Evolutionary conservation across 1,284 basidiomycete genomes (phyloP), one percentile per base, ranked within the genome.

Genomic region (Fomitopsis palustris): DNA sequence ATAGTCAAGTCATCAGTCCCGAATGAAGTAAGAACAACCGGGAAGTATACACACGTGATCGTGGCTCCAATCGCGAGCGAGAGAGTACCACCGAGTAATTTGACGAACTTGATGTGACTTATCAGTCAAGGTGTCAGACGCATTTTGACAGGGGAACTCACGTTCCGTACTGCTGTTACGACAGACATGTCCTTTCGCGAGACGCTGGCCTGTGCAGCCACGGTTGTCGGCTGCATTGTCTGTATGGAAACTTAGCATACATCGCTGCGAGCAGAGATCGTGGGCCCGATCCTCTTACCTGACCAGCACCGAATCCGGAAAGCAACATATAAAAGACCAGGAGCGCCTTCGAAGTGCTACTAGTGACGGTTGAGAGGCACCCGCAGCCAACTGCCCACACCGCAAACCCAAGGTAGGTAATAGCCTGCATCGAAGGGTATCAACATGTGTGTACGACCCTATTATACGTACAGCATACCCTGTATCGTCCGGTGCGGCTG

Each of bases 361-460:
- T 73, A 0, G 74, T 80, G 43, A 90, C 76, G 0, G 84, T 87
- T 1, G 87, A 86, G 9, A 92, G 70, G 41, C 88, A 80, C 1
- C 90, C 91, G 49, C 85, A 82, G 0, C 84, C 87, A 27, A 91
- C 74, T 0, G 87, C 79, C 86, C 87, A 91, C n/a, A 87, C 72
- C 0, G 75, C 74, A 67, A 90, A 93, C 0, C 91, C 90, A n/a
- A 77, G 64, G 58, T 86, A 78, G 49, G 92, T 82, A 51, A 85
- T 86, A n/a, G 75, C 77, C 81, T 86, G 14, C 7, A 7, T 10
- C 3, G 6, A n/a, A 6, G 12, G n/a, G 19, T 25, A 35, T 37
- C 14, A n/a, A 39, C 23, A 31, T 17, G 25, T 9, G 52, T 31
- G 12, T 8, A 49, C 33, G 5, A 5, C 33, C 12, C n/a, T 6